Percentiles rank a stretch among this genome's conserved stretches.
phyloP scores from a whole-genome alignment of 1,139 yeast species.

The Taphrina communis region DNA sequence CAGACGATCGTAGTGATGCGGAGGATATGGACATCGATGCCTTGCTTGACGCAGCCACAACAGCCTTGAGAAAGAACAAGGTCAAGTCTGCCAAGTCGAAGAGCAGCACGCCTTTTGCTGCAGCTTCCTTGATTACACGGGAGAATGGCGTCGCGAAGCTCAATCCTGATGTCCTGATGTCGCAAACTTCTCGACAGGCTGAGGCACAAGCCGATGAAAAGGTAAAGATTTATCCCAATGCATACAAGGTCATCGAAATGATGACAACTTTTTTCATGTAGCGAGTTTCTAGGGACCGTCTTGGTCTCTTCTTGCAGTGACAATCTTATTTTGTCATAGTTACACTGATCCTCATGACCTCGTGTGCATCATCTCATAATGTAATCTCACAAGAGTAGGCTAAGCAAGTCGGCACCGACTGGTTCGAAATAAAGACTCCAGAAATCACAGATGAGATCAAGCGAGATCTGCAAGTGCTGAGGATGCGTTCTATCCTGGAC shows the following conservation, averaged over 20 bases:
- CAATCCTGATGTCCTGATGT: constrained; percentile 39
- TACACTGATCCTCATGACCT: constrained; percentile 47
- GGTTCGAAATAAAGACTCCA: constrained; percentile 85
- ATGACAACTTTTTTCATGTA: constrained; percentile 44
- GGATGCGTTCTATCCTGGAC: constrained; percentile 88
- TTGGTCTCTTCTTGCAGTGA: constrained; percentile 42
- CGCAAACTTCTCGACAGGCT: constrained; percentile 27
- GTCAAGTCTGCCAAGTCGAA: neutral
- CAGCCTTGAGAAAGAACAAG: constrained; percentile 1
- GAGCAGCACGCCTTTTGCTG: constrained; percentile 48
- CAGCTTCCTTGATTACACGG: constrained; percentile 29
- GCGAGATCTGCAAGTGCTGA: constrained; percentile 76
- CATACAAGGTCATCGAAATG: constrained; percentile 40
- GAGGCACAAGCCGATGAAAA: constrained; percentile 26
- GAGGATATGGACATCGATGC: constrained; percentile 43
- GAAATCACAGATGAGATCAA: constrained; percentile 76
- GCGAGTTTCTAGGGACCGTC: constrained; percentile 45
- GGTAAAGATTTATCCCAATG: constrained; percentile 3
- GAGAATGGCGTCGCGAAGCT: constrained; percentile 43
- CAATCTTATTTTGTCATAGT: constrained; percentile 47
- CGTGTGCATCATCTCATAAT: neutral
- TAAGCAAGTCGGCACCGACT: constrained; percentile 58
- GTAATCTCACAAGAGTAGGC: constrained; percentile 13
- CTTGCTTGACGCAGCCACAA: constrained; percentile 38
- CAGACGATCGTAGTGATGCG: constrained; percentile 16